Evolutionary conservation across 176 grass and related monocot species (phyloP), one percentile per base, ranked within the genome.

Genomic region (Lolium multiflorum): DNA sequence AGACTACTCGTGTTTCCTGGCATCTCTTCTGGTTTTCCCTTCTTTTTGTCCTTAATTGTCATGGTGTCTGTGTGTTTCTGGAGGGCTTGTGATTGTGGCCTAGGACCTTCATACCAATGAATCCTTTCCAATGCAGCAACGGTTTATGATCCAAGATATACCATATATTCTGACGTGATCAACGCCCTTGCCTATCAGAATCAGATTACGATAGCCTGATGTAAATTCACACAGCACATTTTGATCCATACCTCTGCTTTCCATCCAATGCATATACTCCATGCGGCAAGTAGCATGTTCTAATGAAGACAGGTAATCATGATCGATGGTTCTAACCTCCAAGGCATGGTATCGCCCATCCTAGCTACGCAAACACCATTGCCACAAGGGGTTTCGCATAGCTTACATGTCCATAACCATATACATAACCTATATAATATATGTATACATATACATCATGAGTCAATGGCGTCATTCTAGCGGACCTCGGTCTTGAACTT

Each of bases 401-500:
- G 11, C 72, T 39, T 71, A 73, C 70, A 71, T 5, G 18, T 71
- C 18, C 68, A 44, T 3, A 44, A 44, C 38, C 68, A 71, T n/a
- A 71, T n/a, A 71, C 39, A 44, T 71, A 82, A 31, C 52, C 46
- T 86, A 58, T 61, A 83, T 87, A 72, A 78, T 87, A 35, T 43
- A 5, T 43, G 7, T 43, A 43, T 41, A 43, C 31, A 43, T 43
- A 74, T 70, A 84, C 89, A 84, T 39, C n/a, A 80, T 12, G 51
- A 43, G 56, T 60, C 2, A 4, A 84, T 31, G 47, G 17, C 18
- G 43, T 9, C n/a, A n/a, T 79, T 81, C 81, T 91, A 99, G 56
- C 97, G 93, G 35, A 99, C 71, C 55, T 99, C 77, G 0, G 92
- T 91, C 74, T 96, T 89, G 17, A 98, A 98, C 79, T 96, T 98